These are phyloP conservation scores for Quercus suber DNA, from an alignment of 306 rosid genomes.

Conservation along the genomic window DNA sequence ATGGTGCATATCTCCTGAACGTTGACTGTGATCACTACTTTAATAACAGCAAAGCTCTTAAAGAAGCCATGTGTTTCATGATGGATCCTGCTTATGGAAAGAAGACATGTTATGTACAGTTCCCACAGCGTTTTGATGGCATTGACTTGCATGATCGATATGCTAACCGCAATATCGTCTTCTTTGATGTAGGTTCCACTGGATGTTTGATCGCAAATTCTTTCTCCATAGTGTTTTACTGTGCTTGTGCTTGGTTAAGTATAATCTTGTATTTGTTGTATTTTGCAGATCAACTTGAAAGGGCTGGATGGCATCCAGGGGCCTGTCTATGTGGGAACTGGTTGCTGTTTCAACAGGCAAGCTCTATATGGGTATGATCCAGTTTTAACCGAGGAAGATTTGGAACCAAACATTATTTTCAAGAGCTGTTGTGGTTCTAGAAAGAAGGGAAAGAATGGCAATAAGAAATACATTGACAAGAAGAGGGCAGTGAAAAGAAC, in stretches of 20 bases:
- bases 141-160: slow-evolving; percentile 98
- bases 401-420: slow-evolving; percentile 83
- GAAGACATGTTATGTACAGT: slow-evolving; percentile 97
- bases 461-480: slow-evolving; percentile 81
- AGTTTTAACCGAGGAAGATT: slow-evolving; percentile 82
- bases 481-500: slow-evolving; percentile 76
- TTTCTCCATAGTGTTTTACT: slow-evolving; percentile 4
- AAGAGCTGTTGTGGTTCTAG: slow-evolving; percentile 98
- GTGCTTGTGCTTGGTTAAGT: slow-evolving; percentile 4
- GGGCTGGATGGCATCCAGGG: slow-evolving; percentile 98
- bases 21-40: slow-evolving; percentile 99
- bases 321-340: slow-evolving; percentile 99
- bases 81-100: slow-evolving; percentile 92
- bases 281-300: slow-evolving; percentile 86
- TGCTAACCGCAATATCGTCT: slow-evolving; percentile 98
- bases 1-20: slow-evolving; percentile 92
- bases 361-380: slow-evolving; percentile 98
- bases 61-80: slow-evolving; percentile 99
- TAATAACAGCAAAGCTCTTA: slow-evolving; percentile 95
- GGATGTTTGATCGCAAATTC: not conserved
- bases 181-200: slow-evolving; percentile 74
- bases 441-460: slow-evolving; percentile 65
- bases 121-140: slow-evolving; percentile 99
- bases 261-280: slow-evolving; percentile 1
- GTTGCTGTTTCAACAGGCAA: slow-evolving; percentile 99